A percentile compares a stretch with the other conserved stretches of the same genome.
phyloP scores from a whole-genome alignment of 345 rosid species.

The Capsella bursapastoris region DNA sequence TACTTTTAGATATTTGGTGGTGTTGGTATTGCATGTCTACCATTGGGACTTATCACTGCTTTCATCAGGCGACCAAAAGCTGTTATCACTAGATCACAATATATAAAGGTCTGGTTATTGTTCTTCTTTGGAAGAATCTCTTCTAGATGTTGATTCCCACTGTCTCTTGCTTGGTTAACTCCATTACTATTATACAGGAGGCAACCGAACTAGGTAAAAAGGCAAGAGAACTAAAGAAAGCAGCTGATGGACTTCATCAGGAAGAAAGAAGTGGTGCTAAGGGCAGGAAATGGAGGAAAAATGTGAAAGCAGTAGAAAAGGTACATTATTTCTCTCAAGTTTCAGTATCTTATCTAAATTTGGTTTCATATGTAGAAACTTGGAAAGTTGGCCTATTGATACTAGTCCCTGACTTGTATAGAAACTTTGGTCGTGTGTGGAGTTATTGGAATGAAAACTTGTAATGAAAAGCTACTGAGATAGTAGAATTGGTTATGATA shows the following conservation, averaged over 20 bases:
- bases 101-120: conserved; percentile 72
- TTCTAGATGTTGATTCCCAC: conserved; percentile 17
- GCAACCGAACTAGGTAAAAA: conserved; percentile 99
- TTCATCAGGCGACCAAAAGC: conserved; percentile 98
- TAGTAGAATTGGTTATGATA: conserved; percentile 3
- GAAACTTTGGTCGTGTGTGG: conserved; percentile 10
- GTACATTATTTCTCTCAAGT: conserved; percentile 45
- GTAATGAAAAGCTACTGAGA: conserved; percentile 11
- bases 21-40: conserved; percentile 95
- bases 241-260: conserved; percentile 93
- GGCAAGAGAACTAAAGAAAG: conserved; percentile 93
- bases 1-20: conserved; percentile 91
- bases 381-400: conserved; percentile 5
- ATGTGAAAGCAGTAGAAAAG: conserved; percentile 95
- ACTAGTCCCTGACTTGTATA: not conserved
- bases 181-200: conserved; percentile 60
- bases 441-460: conserved; percentile 3
- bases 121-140: conserved; percentile 3
- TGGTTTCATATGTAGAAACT: not conserved
- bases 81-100: conserved; percentile 97
- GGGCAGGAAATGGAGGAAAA: conserved; percentile 97
- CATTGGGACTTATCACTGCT: conserved; percentile 91
- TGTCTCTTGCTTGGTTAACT: conserved; percentile 2
- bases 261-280: conserved; percentile 95
- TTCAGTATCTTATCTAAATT: conserved; percentile 20